Evolutionary conservation across 345 rosid genomes (phyloP).

Genomic region (Diplotaxis tenuifolia): DNA sequence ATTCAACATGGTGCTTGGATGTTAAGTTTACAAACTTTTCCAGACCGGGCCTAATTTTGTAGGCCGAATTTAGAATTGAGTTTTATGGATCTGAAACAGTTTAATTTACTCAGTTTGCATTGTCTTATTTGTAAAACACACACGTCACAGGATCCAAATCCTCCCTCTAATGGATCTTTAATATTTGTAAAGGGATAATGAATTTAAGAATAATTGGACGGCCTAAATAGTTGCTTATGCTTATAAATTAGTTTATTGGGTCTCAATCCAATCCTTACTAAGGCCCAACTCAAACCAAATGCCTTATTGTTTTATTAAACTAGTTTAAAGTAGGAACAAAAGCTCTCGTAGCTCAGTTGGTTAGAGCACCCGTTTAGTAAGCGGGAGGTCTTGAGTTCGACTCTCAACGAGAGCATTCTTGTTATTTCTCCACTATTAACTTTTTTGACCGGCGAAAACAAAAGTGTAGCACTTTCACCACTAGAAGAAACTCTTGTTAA

Average conservation of each 20-base stretch:
- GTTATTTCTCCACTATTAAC: neutral
- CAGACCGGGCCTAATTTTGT: neutral
- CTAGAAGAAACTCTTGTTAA: neutral
- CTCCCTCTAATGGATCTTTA: neutral
- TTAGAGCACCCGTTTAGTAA: constrained; percentile 98
- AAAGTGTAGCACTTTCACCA: neutral
- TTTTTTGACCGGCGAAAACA: neutral
- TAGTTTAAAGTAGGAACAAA: no score
- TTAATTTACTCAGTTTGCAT: neutral
- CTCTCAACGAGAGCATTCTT: constrained; percentile 80
- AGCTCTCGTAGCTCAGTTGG: constrained; percentile 98
- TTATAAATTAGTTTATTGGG: neutral
- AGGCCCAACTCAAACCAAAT: neutral
- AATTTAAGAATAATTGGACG: neutral
- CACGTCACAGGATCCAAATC: neutral
- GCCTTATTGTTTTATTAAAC: no score
- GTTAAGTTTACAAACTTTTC: neutral
- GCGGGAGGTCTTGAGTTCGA: constrained; percentile 99
- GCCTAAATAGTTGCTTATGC: neutral
- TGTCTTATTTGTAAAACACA: neutral
- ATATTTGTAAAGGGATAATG: neutral
- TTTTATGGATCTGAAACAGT: neutral
- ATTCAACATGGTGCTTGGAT: neutral
- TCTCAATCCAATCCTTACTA: neutral
- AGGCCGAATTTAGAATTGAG: neutral